A percentile compares a stretch with the other conserved stretches of the same genome.
Conservation (phyloP, 2,329 filamentous ascomycete genomes). For the Botrytis porri region DNA sequence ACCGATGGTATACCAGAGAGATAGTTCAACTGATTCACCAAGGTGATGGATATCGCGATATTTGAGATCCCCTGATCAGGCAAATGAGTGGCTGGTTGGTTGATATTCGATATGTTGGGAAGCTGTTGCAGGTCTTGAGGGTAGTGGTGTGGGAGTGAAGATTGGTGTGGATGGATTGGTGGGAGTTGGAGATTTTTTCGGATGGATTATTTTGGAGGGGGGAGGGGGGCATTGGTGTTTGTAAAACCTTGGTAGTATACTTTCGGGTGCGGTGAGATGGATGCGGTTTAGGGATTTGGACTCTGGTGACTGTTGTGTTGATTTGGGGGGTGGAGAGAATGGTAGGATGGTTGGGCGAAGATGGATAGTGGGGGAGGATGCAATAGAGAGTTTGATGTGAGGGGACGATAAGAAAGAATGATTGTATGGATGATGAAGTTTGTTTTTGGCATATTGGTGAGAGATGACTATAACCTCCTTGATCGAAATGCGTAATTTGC, state of each 20-base stretch:
- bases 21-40: neutral
- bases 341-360: neutral
- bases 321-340: neutral
- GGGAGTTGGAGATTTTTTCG: neutral
- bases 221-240: neutral
- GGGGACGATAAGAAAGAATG: neutral
- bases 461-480: neutral
- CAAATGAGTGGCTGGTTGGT: neutral
- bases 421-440: neutral
- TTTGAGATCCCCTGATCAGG: neutral
- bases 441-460: neutral
- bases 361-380: neutral
- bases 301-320: neutral
- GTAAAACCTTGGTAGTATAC: neutral
- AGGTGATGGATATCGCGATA: neutral
- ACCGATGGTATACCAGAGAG: neutral
- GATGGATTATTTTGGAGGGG: neutral
- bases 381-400: neutral
- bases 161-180: neutral
- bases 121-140: neutral
- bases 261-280: neutral
- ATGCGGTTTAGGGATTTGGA: neutral
- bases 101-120: neutral
- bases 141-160: neutral
- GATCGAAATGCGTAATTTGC: neutral